Percentiles rank a stretch among this genome's conserved stretches.
Evolutionary conservation across 352 stramenopile species (phyloP).

Genomic region (Thalassiosira delicatula): DNA sequence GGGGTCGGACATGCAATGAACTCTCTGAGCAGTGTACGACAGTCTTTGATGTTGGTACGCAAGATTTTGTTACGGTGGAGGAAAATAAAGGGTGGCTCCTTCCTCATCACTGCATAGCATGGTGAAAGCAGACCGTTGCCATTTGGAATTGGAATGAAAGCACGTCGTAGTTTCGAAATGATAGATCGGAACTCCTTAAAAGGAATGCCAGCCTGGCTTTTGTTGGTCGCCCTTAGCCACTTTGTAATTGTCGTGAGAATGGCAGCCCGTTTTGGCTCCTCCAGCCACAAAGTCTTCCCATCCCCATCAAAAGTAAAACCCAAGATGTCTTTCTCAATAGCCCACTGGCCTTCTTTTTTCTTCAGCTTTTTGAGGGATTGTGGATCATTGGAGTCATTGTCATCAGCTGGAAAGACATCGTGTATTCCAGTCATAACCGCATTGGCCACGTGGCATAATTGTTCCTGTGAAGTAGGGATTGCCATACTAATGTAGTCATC

Average conservation of each 20-base stretch:
- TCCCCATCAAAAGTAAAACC: slow-evolving; percentile 8
- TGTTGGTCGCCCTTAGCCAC: neutral
- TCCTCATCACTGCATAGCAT: slow-evolving; percentile 1
- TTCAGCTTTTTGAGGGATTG: slow-evolving; percentile 3
- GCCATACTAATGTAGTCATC: slow-evolving; percentile 35
- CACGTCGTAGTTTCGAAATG: slow-evolving; percentile 1
- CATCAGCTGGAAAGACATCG: slow-evolving; percentile 21
- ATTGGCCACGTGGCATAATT: slow-evolving; percentile 14
- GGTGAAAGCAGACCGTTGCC: neutral
- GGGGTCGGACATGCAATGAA: neutral
- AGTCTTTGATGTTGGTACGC: neutral
- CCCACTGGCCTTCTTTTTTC: slow-evolving; percentile 3
- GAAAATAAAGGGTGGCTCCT: neutral
- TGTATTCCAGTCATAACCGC: slow-evolving; percentile 37
- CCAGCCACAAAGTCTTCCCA: neutral
- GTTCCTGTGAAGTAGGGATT: neutral
- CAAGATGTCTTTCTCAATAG: neutral
- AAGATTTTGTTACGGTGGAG: neutral
- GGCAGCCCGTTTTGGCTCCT: neutral
- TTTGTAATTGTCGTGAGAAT: neutral
- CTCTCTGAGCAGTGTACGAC: neutral
- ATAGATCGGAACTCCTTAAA: slow-evolving; percentile 12
- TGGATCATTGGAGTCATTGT: neutral
- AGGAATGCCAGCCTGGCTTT: neutral
- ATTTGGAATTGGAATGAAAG: neutral